A percentile compares a stretch with the other conserved stretches of the same genome.
These are phyloP conservation scores for Lachnellula suecica DNA, from an alignment of 2,329 filamentous ascomycete genomes.

Conservation along the genomic window DNA sequence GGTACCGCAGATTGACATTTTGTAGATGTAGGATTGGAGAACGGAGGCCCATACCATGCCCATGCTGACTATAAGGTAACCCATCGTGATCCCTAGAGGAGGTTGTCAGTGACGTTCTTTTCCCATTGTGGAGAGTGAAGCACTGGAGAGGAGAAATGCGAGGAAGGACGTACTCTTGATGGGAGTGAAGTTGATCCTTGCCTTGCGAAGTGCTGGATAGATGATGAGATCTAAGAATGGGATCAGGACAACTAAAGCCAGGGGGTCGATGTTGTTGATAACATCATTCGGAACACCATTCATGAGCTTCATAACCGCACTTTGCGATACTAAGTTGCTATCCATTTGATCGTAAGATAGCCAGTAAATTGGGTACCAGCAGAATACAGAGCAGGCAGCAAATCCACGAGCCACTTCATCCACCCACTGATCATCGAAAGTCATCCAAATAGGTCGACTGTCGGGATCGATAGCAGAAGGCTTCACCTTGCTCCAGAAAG, in stretches of 20 bases:
- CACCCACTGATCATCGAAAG: constrained; percentile 80
- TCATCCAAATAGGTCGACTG: constrained; percentile 70
- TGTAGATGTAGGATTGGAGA: constrained; percentile 64
- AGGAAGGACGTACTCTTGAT: constrained; percentile 53
- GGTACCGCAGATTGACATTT: constrained; percentile 58
- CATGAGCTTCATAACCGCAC: constrained; percentile 62
- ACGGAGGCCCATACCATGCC: constrained; percentile 60
- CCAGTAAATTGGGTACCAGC: constrained; percentile 53
- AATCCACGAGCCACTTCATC: constrained; percentile 73
- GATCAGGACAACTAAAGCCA: constrained; percentile 74
- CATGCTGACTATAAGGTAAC: constrained; percentile 64
- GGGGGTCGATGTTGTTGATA: constrained; percentile 73
- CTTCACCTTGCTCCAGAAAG: constrained; percentile 68
- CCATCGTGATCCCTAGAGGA: constrained; percentile 57
- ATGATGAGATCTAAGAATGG: constrained; percentile 68
- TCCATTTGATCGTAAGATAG: constrained; percentile 60
- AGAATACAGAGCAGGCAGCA: constrained; percentile 68
- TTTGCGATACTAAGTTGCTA: constrained; percentile 62
- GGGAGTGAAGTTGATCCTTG: constrained; percentile 66
- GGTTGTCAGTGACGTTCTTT: not conserved
- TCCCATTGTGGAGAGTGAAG: not conserved
- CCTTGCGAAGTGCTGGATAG: constrained; percentile 66
- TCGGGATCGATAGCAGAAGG: constrained; percentile 58
- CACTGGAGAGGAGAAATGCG: not conserved
- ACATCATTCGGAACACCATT: constrained; percentile 77